Conservation (phyloP, 257 asterid genomes). For the Ophiorrhiza pumila region DNA sequence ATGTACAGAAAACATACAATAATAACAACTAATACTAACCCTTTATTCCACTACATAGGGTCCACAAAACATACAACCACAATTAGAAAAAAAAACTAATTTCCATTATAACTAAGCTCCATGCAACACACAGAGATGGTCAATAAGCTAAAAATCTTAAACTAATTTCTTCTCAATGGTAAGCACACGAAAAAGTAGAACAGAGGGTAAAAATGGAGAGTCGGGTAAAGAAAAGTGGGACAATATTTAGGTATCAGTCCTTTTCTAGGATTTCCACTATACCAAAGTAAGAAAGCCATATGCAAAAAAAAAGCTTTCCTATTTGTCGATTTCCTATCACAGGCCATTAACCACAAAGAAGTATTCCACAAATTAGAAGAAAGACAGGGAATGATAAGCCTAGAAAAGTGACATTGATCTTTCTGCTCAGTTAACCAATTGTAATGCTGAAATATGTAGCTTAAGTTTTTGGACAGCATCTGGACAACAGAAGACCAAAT, state of each 20-base stretch:
- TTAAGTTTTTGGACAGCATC: neutral
- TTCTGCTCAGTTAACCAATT: neutral
- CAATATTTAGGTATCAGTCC: neutral
- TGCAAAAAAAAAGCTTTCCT: neutral
- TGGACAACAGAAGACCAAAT: neutral
- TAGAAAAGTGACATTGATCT: neutral
- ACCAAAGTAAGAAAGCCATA: no score
- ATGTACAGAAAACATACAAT: no score
- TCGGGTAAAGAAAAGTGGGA: neutral
- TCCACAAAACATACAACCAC: no score
- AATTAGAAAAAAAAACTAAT: no score
- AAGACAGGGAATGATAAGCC: neutral
- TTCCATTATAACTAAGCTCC: neutral
- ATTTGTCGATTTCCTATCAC: no score
- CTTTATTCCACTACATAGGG: no score
- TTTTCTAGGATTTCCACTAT: neutral
- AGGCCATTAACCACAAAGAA: neutral
- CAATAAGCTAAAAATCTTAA: neutral
- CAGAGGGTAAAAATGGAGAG: no score
- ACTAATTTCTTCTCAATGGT: neutral
- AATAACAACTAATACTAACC: no score
- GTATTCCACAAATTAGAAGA: neutral
- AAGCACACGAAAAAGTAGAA: neutral
- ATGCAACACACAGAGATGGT: neutral
- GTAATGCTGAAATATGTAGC: neutral